These are phyloP conservation scores for Ganoderma resinaceum DNA, from an alignment of 1,284 basidiomycete genomes.

Conservation along the genomic window DNA sequence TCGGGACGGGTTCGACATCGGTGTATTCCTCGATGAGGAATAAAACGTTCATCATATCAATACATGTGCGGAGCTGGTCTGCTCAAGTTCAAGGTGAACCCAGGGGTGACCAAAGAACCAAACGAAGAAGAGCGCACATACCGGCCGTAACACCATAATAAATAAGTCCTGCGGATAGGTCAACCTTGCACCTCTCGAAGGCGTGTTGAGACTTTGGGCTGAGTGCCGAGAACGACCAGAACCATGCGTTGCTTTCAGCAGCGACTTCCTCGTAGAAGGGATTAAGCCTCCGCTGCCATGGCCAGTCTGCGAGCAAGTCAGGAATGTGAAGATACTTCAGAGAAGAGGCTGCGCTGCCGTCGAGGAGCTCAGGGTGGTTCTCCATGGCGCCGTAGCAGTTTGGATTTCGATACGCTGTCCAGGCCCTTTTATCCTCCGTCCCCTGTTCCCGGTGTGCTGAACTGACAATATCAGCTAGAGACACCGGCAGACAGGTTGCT, in stretches of 20 bases:
- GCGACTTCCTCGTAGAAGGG: constrained; percentile 36
- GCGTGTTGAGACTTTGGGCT: constrained; percentile 38
- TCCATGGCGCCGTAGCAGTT: background rate
- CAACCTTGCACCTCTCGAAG: constrained; percentile 44
- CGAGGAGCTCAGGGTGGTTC: background rate
- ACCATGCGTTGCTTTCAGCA: constrained; percentile 41
- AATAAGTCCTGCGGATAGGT: constrained; percentile 35
- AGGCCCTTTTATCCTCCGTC: too few relatives aligned
- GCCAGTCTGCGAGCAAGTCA: background rate
- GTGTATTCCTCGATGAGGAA: constrained; percentile 52
- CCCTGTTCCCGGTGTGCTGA: too few relatives aligned
- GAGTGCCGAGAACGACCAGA: constrained; percentile 41
- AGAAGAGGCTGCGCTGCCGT: background rate
- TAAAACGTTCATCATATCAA: constrained; percentile 51
- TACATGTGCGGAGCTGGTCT: constrained; percentile 35
- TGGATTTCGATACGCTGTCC: background rate
- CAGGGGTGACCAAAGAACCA: background rate
- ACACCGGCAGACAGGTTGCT: too few relatives aligned
- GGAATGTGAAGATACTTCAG: background rate
- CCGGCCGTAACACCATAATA: constrained; percentile 23
- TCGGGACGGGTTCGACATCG: constrained; percentile 40
- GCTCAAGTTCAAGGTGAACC: background rate
- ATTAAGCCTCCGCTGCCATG: constrained; percentile 12
- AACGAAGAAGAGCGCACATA: background rate
- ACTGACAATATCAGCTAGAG: too few relatives aligned